phyloP scores from a whole-genome alignment of 2,329 filamentous ascomycete genomes.

The Tolypocladium amazonense region DNA sequence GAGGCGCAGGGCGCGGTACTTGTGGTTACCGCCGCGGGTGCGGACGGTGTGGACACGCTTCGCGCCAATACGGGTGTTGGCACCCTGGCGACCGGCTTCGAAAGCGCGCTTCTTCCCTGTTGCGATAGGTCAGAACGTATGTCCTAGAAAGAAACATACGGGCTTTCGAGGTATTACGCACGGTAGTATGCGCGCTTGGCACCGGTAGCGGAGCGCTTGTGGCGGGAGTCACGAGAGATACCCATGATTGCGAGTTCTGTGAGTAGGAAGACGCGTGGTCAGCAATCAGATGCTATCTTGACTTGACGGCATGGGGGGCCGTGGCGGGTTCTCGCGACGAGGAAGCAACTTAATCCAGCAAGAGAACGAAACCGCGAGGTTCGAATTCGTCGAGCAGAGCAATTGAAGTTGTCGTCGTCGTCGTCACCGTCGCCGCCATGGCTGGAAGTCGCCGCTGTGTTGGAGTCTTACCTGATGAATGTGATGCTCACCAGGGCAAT shows the following conservation, averaged over 20 bases:
- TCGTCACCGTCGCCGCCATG: neutral
- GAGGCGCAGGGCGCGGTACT: conserved; percentile 98
- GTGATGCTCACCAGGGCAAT: conserved; percentile 37
- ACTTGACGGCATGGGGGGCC: neutral
- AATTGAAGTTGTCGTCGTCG: neutral
- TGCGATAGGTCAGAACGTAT: conserved; percentile 65
- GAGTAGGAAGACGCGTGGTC: conserved; percentile 12
- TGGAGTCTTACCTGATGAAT: conserved; percentile 36
- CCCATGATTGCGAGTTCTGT: conserved; percentile 78
- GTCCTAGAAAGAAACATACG: conserved; percentile 42
- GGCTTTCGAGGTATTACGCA: conserved; percentile 57
- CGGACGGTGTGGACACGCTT: conserved; percentile 96
- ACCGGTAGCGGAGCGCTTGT: conserved; percentile 99
- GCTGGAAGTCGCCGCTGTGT: neutral
- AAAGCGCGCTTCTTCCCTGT: conserved; percentile 94
- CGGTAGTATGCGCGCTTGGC: conserved; percentile 93
- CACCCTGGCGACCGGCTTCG: conserved; percentile 98
- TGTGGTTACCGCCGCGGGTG: conserved; percentile 97
- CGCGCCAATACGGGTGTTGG: conserved; percentile 97
- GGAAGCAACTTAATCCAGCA: neutral
- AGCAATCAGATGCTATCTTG: conserved; percentile 2
- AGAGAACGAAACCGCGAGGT: conserved; percentile 8
- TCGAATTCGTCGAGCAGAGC: conserved; percentile 12
- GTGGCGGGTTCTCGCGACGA: neutral
- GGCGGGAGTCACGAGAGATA: conserved; percentile 99